Percentiles rank a stretch among this genome's conserved stretches.
Evolutionary conservation across 148 eudicot genomes (phyloP).

Genomic region (Rhododendron simsii): DNA sequence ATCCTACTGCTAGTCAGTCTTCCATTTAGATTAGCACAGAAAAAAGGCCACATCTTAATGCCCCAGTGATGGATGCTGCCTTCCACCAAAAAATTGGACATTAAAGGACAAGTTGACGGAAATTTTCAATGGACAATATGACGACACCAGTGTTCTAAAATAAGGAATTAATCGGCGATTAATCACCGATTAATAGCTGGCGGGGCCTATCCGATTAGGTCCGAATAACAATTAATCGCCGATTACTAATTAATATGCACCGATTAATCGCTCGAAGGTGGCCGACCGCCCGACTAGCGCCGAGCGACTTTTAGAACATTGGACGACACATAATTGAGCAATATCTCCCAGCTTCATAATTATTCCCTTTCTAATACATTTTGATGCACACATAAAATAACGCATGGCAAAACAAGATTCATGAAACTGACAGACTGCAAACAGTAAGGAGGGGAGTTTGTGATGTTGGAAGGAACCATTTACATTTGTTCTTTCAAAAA

Average conservation of each 20-base stretch:
- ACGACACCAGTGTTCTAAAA: no score
- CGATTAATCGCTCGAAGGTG: no score
- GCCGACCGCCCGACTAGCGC: no score
- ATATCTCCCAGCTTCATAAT: not conserved
- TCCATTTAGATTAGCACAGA: not conserved
- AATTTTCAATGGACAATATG: not conserved
- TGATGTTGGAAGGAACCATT: not conserved
- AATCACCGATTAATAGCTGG: no score
- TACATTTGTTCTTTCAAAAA: not conserved
- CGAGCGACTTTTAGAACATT: no score
- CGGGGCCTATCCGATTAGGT: no score
- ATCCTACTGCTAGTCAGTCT: not conserved
- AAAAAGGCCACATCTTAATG: not conserved
- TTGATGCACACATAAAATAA: not conserved
- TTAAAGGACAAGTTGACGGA: not conserved
- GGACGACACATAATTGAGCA: not conserved
- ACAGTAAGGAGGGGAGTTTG: not conserved
- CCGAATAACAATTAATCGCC: no score
- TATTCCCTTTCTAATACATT: not conserved
- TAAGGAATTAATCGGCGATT: no score
- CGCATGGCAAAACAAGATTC: not conserved
- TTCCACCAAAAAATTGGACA: not conserved
- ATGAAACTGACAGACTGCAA: not conserved
- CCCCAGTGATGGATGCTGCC: not conserved
- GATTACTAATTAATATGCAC: no score